Percentiles rank a stretch among this genome's conserved stretches.
These are phyloP conservation scores for Venturia effusa DNA, from an alignment of 2,329 filamentous ascomycete species.

Conservation along the genomic window DNA sequence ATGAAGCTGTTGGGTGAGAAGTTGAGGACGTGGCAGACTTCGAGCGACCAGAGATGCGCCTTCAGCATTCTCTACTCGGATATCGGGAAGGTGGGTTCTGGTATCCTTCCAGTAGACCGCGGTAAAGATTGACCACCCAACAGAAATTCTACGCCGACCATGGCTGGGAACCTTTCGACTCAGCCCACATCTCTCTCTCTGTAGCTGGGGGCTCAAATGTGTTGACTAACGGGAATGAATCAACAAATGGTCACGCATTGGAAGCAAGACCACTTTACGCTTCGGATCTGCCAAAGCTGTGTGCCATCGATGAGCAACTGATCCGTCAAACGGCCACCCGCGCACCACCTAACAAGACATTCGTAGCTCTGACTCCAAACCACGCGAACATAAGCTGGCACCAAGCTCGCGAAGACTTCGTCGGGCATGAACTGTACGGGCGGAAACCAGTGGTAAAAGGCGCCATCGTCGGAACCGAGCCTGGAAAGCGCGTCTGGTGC, in stretches of 20 bases:
- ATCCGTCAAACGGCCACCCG: conserved; percentile 44
- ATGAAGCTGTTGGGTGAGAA: conserved; percentile 51
- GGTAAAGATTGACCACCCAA: conserved; percentile 6
- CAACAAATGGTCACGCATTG: conserved; percentile 8
- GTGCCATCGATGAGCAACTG: conserved; percentile 51
- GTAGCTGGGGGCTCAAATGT: conserved; percentile 22
- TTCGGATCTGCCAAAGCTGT: conserved; percentile 50
- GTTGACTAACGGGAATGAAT: neutral
- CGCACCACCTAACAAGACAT: conserved; percentile 32
- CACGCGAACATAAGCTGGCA: conserved; percentile 63
- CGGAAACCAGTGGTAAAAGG: conserved; percentile 54
- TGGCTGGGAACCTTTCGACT: conserved; percentile 68
- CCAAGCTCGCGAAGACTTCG: conserved; percentile 70
- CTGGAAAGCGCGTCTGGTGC: conserved; percentile 56
- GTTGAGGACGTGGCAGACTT: conserved; percentile 41
- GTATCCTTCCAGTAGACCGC: neutral
- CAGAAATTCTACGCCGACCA: conserved; percentile 60
- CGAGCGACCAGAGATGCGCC: conserved; percentile 27
- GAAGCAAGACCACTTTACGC: conserved; percentile 40
- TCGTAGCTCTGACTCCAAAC: conserved; percentile 59
- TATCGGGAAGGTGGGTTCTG: conserved; percentile 50
- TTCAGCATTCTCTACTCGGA: conserved; percentile 83
- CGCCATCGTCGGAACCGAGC: conserved; percentile 46
- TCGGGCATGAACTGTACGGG: conserved; percentile 52
- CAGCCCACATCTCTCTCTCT: conserved; percentile 58